Evolutionary conservation across 495 filamentous ascomycete species (phyloP).

Genomic region (Tuber calosporum): DNA sequence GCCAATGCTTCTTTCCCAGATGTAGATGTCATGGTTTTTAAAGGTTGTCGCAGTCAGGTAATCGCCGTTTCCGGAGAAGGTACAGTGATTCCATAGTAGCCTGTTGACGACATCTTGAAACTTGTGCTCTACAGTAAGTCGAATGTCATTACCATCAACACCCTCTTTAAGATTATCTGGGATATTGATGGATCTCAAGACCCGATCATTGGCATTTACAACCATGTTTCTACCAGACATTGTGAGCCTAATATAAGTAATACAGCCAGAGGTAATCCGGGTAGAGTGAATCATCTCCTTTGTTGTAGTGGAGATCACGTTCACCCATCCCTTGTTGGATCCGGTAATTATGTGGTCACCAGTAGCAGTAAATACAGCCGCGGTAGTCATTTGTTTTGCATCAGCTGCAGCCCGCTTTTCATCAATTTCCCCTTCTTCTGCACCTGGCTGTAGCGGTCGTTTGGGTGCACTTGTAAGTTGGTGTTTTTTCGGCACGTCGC

Average conservation of each 20-base stretch:
- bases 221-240: constrained; percentile 77
- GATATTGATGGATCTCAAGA: constrained; percentile 79
- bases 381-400: constrained; percentile 87
- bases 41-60: constrained; percentile 88
- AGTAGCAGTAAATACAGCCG: constrained; percentile 72
- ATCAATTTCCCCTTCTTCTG: constrained; percentile 54
- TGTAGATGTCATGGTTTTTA: constrained; percentile 96
- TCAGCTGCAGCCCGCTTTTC: constrained; percentile 87
- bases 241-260: constrained; percentile 79
- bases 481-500: constrained; percentile 58
- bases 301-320: constrained; percentile 77
- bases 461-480: constrained; percentile 74
- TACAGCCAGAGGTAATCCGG: constrained; percentile 74
- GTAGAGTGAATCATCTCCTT: constrained; percentile 75
- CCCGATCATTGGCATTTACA: constrained; percentile 81
- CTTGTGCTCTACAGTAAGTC: constrained; percentile 89
- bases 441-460: constrained; percentile 56
- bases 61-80: constrained; percentile 86
- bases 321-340: constrained; percentile 90
- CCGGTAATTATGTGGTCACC: constrained; percentile 84
- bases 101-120: constrained; percentile 96
- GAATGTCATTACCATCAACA: constrained; percentile 62
- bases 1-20: constrained; percentile 93
- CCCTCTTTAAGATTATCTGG: constrained; percentile 53
- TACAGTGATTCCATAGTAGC: constrained; percentile 89